Conservation (phyloP, 768 basidiomycete genomes). For the Russula brevipes region DNA sequence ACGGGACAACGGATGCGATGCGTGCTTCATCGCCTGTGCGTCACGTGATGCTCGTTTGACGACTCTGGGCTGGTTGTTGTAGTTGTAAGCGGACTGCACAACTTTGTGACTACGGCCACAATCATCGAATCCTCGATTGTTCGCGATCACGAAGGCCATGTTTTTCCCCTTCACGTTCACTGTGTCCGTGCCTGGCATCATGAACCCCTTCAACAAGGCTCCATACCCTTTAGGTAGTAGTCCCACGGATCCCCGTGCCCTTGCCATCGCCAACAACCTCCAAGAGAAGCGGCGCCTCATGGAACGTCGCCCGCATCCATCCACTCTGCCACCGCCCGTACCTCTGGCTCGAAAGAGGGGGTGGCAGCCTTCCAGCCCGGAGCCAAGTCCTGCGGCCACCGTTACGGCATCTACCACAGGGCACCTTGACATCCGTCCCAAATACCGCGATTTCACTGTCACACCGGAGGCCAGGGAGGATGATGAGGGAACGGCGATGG, state of each 20-base stretch:
- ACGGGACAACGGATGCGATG: neutral
- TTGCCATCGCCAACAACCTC: slow-evolving; percentile 26
- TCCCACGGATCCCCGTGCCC: slow-evolving; percentile 20
- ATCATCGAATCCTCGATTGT: neutral
- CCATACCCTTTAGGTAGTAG: slow-evolving; percentile 20
- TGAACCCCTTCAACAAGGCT: slow-evolving; percentile 51
- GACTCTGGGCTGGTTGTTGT: neutral
- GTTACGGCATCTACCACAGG: slow-evolving; percentile 53
- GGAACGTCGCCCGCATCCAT: slow-evolving; percentile 26
- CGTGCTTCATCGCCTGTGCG: neutral
- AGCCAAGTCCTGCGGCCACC: slow-evolving; percentile 48
- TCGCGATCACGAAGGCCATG: slow-evolving; percentile 30
- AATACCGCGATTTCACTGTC: slow-evolving; percentile 43
- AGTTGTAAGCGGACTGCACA: neutral
- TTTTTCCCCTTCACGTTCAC: slow-evolving; percentile 70
- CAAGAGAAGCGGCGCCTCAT: slow-evolving; percentile 26
- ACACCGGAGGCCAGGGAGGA: slow-evolving; percentile 27
- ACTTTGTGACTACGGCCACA: too few species aligned
- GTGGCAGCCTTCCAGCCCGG: slow-evolving; percentile 63
- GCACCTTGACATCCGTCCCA: slow-evolving; percentile 65
- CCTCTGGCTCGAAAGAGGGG: slow-evolving; percentile 57
- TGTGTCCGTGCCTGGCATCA: slow-evolving; percentile 56
- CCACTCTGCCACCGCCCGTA: slow-evolving; percentile 38
- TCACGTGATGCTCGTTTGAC: slow-evolving; percentile 2
- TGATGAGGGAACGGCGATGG: slow-evolving; percentile 42